A percentile compares a stretch with the other conserved stretches of the same genome.
phyloP scores from a whole-genome alignment of 495 filamentous ascomycete species.

The Penicillium antarcticum region DNA sequence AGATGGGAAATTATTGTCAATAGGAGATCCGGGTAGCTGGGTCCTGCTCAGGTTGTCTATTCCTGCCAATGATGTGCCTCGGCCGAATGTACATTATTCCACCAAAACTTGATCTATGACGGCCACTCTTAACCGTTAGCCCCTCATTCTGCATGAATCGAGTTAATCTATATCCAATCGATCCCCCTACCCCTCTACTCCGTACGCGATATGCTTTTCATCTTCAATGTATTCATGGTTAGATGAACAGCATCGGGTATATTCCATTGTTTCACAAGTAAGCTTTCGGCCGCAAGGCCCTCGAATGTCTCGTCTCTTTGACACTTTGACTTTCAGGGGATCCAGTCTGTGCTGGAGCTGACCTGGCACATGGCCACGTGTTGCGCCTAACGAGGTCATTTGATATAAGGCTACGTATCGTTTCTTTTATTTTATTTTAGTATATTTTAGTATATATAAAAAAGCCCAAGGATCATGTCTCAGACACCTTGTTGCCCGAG shows the following conservation, averaged over 20 bases:
- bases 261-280: neutral
- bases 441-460: too few species aligned
- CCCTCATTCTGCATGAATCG: neutral
- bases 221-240: too few species aligned
- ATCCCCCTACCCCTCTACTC: neutral
- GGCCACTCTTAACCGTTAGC: neutral
- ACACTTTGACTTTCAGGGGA: neutral
- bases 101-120: neutral
- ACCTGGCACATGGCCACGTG: neutral
- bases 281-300: constrained; percentile 1
- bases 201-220: neutral
- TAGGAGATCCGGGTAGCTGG: neutral
- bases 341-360: neutral
- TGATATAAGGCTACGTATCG: neutral
- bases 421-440: too few species aligned
- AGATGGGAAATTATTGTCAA: neutral
- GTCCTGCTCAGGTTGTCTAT: neutral
- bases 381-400: constrained; percentile 4
- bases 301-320: constrained; percentile 1
- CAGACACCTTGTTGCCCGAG: neutral
- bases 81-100: neutral
- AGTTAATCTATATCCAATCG: neutral
- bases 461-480: neutral
- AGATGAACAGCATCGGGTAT: neutral
- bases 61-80: neutral